Conservation (phyloP, 805 yeast species). For the Candida quercuum region DNA sequence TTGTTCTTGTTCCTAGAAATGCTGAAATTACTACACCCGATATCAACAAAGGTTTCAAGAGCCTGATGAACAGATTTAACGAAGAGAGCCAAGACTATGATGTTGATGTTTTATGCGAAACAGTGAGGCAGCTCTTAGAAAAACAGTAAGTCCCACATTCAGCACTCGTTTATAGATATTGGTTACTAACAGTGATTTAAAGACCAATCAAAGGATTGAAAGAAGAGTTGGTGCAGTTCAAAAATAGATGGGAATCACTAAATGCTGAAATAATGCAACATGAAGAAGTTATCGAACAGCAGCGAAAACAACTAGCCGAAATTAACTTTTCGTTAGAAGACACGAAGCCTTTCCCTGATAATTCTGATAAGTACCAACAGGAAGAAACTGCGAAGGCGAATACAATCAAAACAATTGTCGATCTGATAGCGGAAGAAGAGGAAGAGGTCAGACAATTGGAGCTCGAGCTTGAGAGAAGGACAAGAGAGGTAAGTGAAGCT, state of each 20-base stretch:
- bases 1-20: conserved; percentile 20
- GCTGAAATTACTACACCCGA: conserved; percentile 10
- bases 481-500: conserved; percentile 1
- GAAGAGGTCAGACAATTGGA: conserved; percentile 40
- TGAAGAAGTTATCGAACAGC: conserved; percentile 38
- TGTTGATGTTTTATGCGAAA: conserved; percentile 39
- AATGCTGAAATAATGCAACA: conserved; percentile 36
- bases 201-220: conserved; percentile 33
- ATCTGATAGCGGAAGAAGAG: conserved; percentile 39
- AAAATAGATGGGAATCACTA: conserved; percentile 30
- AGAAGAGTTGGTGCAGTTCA: conserved; percentile 20
- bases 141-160: conserved; percentile 27
- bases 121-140: conserved; percentile 30
- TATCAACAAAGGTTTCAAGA: conserved; percentile 25
- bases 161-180: no score
- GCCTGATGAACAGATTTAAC: conserved; percentile 26
- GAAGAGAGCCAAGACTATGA: conserved; percentile 29
- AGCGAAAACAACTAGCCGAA: conserved; percentile 33
- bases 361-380: not conserved
- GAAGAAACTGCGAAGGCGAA: conserved; percentile 12
- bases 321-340: conserved; percentile 28
- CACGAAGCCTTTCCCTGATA: conserved; percentile 3
- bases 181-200: conserved; percentile 17
- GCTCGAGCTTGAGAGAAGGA: conserved; percentile 24
- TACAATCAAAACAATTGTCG: conserved; percentile 27